These are phyloP conservation scores for Aureobasidium sp. DNA, from an alignment of 2,329 filamentous ascomycete genomes.

Conservation along the genomic window DNA sequence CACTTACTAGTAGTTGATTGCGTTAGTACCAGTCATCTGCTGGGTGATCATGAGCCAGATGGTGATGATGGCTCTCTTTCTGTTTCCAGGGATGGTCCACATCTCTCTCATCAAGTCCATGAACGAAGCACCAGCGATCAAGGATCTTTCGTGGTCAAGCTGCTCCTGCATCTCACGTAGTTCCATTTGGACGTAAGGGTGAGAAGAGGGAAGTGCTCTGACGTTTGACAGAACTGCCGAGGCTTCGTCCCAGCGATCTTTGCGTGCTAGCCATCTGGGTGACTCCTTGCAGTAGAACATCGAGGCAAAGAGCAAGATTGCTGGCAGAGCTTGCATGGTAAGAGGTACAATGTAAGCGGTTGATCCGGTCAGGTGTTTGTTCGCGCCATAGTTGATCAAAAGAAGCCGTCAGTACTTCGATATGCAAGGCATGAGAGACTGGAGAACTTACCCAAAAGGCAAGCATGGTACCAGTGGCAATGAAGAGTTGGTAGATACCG, in stretches of 20 bases:
- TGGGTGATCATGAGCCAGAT: slow-evolving; percentile 59
- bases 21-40: slow-evolving; percentile 55
- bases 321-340: slow-evolving; percentile 55
- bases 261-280: slow-evolving; percentile 58
- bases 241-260: slow-evolving; percentile 60
- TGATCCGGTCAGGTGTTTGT: slow-evolving; percentile 38
- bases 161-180: slow-evolving; percentile 55
- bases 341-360: slow-evolving; percentile 54
- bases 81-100: slow-evolving; percentile 53
- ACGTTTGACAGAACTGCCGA: slow-evolving; percentile 47
- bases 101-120: slow-evolving; percentile 59
- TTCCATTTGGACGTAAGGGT: slow-evolving; percentile 40
- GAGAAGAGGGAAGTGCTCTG: slow-evolving; percentile 54
- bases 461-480: slow-evolving; percentile 44
- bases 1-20: slow-evolving; percentile 9
- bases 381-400: slow-evolving; percentile 13
- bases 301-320: slow-evolving; percentile 48
- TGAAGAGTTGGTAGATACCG: slow-evolving; percentile 52
- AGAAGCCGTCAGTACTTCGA: background rate
- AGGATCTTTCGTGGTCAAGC: slow-evolving; percentile 63
- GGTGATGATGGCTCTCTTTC: slow-evolving; percentile 55
- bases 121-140: slow-evolving; percentile 54
- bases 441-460: slow-evolving; percentile 39
- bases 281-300: slow-evolving; percentile 55
- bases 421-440: too few species aligned